These are phyloP conservation scores for Paracamarosporium sp. DNA, from an alignment of 2,329 filamentous ascomycete species.

Conservation along the genomic window DNA sequence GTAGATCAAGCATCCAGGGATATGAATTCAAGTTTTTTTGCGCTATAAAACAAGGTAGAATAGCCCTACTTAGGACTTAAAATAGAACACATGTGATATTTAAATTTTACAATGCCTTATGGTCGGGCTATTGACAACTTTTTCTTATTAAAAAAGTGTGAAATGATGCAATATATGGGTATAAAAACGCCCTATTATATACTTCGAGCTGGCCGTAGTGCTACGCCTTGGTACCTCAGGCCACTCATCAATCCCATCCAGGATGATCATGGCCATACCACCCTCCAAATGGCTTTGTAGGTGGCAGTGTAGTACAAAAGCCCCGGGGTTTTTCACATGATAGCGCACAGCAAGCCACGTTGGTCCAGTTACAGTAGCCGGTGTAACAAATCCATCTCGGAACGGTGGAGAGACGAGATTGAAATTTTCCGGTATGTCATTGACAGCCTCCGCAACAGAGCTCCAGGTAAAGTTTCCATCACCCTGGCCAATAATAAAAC, in stretches of 20 bases:
- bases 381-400: slow-evolving; percentile 58
- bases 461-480: slow-evolving; percentile 56
- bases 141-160: no score
- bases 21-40: no score
- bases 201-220: no score
- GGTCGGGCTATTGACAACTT: no score
- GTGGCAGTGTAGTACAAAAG: slow-evolving; percentile 60
- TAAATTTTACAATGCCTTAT: no score
- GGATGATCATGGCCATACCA: slow-evolving; percentile 56
- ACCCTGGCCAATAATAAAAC: slow-evolving; percentile 63
- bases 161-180: no score
- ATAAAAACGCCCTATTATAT: no score
- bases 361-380: slow-evolving; percentile 21
- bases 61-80: no score
- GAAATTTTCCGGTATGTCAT: slow-evolving; percentile 56
- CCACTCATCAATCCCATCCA: slow-evolving; percentile 48
- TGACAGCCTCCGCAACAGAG: slow-evolving; percentile 60
- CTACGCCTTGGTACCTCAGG: neutral
- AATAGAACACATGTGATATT: no score
- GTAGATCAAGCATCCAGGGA: no score
- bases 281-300: slow-evolving; percentile 56
- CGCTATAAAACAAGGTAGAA: no score
- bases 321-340: slow-evolving; percentile 54
- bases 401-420: slow-evolving; percentile 64
- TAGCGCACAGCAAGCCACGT: slow-evolving; percentile 56